A percentile compares a stretch with the other conserved stretches of the same genome.
Conservation (phyloP, 306 rosid species). For the Casuarina equisetifolia region DNA sequence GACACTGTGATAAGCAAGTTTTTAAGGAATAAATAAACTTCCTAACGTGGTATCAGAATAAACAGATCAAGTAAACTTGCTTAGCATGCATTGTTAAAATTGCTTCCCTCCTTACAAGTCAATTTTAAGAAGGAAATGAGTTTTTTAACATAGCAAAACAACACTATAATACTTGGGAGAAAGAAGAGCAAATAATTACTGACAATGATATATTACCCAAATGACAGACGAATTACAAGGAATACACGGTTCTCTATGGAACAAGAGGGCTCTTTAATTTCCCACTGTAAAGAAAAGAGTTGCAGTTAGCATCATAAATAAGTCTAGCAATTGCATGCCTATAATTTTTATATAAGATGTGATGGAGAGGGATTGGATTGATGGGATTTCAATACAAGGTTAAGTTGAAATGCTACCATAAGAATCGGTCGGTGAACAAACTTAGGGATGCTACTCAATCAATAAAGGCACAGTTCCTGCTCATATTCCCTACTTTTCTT, state of each 20-base stretch:
- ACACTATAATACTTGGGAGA: not conserved
- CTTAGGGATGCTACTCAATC: not conserved
- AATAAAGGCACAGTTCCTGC: not conserved
- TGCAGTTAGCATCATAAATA: slow-evolving; percentile 8
- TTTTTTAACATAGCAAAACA: no score
- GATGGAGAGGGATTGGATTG: not conserved
- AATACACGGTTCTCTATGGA: slow-evolving; percentile 70
- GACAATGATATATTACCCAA: slow-evolving; percentile 52
- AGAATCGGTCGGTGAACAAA: not conserved
- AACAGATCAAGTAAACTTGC: no score
- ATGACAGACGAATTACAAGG: slow-evolving; percentile 59
- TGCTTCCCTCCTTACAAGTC: no score
- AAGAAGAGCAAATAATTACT: not conserved
- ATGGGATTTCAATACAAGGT: not conserved
- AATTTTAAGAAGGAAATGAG: no score
- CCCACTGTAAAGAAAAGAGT: slow-evolving; percentile 62
- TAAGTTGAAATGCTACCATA: not conserved
- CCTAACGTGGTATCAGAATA: no score
- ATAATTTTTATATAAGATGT: no score
- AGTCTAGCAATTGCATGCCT: not conserved
- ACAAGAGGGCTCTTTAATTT: slow-evolving; percentile 74
- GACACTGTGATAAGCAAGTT: no score
- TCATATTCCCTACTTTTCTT: not conserved
- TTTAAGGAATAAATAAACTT: no score
- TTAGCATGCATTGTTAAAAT: no score